Evolutionary conservation across 371 early-diverging fungal species (phyloP).

Genomic region (Mucor sp.): DNA sequence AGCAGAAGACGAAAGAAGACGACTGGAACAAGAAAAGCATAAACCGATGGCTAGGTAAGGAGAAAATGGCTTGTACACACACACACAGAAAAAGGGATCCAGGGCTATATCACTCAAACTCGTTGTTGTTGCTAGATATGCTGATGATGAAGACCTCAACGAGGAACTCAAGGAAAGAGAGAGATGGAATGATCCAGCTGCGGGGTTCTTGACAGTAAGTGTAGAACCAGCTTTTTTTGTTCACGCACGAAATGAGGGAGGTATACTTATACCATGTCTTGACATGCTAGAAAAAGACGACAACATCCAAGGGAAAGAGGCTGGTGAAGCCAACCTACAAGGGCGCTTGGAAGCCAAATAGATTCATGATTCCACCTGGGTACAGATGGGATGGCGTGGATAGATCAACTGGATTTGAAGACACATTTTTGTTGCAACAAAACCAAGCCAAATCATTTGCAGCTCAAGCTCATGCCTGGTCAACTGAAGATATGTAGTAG

Average conservation of each 20-base stretch:
- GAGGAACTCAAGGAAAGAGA: conserved; percentile 59
- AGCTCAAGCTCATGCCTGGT: conserved; percentile 66
- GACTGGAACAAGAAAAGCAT: conserved; percentile 59
- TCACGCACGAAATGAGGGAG: background rate
- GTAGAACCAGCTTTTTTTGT: background rate
- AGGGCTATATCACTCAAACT: background rate
- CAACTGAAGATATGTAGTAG: conserved; percentile 68
- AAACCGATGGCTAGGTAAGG: conserved; percentile 66
- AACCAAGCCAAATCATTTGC: conserved; percentile 52
- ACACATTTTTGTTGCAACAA: conserved; percentile 52
- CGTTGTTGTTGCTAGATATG: conserved; percentile 43
- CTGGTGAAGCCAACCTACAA: conserved; percentile 53
- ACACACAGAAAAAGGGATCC: too few species aligned
- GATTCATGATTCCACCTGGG: conserved; percentile 84
- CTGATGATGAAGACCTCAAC: conserved; percentile 67
- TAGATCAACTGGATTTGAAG: conserved; percentile 87
- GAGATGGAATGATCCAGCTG: conserved; percentile 74
- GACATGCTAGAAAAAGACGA: conserved; percentile 19
- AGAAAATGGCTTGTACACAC: background rate
- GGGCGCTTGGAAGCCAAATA: conserved; percentile 76
- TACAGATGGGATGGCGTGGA: conserved; percentile 95
- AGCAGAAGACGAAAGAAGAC: conserved; percentile 45
- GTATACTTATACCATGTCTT: background rate
- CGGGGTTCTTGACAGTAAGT: conserved; percentile 62
- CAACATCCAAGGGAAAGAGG: conserved; percentile 37